Conservation (phyloP, 169 alveolate species). For the Cryptosporidium canis region DNA sequence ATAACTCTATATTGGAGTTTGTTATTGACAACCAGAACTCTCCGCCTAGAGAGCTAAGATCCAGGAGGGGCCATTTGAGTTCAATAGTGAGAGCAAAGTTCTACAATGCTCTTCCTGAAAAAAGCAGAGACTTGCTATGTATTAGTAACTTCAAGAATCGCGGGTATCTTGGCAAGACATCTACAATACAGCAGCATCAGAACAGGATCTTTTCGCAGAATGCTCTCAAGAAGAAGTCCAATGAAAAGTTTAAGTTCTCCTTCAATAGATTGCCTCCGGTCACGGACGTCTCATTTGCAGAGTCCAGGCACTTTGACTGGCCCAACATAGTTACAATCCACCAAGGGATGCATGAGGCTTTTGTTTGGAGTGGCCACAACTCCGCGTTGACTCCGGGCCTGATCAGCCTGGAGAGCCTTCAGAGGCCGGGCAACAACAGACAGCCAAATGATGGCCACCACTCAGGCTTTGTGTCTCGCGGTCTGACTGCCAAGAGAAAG, state of each 20-base stretch:
- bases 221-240: slow-evolving; percentile 66
- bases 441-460: slow-evolving; percentile 11
- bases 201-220: slow-evolving; percentile 73
- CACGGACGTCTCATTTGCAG: slow-evolving; percentile 66
- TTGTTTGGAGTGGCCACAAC: slow-evolving; percentile 82
- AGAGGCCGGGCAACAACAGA: background rate
- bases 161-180: slow-evolving; percentile 74
- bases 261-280: slow-evolving; percentile 72
- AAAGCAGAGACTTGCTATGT: slow-evolving; percentile 72
- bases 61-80: slow-evolving; percentile 76
- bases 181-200: slow-evolving; percentile 76
- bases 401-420: background rate
- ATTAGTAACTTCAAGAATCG: slow-evolving; percentile 50
- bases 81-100: slow-evolving; percentile 29
- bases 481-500: slow-evolving; percentile 30
- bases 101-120: slow-evolving; percentile 63
- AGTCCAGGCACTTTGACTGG: slow-evolving; percentile 80
- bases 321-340: slow-evolving; percentile 81
- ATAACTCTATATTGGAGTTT: slow-evolving; percentile 72
- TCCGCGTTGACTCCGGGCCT: slow-evolving; percentile 37
- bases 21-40: slow-evolving; percentile 72
- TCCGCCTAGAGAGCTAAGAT: slow-evolving; percentile 74
- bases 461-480: slow-evolving; percentile 32
- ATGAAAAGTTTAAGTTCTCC: slow-evolving; percentile 31
- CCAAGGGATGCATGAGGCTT: slow-evolving; percentile 78